phyloP scores from a whole-genome alignment of 1,284 basidiomycete genomes.

The Apiotrichum brassicae region DNA sequence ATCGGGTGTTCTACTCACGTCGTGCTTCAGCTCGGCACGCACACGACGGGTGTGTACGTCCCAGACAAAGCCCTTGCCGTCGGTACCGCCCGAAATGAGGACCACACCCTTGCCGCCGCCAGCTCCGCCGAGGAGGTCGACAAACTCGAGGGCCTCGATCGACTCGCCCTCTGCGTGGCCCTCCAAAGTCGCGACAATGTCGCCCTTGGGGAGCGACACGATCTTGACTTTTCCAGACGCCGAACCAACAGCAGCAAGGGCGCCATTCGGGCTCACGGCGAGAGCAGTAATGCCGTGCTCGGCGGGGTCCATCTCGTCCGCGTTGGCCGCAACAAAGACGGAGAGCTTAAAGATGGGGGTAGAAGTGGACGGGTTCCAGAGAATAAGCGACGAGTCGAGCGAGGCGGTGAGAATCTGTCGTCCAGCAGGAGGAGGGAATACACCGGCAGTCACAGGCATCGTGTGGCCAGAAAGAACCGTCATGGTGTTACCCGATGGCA shows the following conservation, averaged over 20 bases:
- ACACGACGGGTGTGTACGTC: constrained; percentile 78
- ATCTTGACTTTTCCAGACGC: constrained; percentile 75
- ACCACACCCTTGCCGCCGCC: constrained; percentile 57
- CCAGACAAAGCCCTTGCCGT: constrained; percentile 91
- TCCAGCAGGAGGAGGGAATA: constrained; percentile 65
- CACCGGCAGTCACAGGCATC: constrained; percentile 74
- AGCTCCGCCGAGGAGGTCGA: constrained; percentile 62
- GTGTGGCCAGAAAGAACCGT: constrained; percentile 92
- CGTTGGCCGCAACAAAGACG: constrained; percentile 53
- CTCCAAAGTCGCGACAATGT: constrained; percentile 69
- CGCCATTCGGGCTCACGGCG: constrained; percentile 74
- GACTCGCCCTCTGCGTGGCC: constrained; percentile 85
- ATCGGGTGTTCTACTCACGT: constrained; percentile 51
- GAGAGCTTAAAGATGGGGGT: constrained; percentile 60
- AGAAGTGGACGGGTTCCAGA: constrained; percentile 75
- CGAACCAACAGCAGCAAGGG: constrained; percentile 82
- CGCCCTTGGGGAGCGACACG: constrained; percentile 77
- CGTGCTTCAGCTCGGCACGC: constrained; percentile 70
- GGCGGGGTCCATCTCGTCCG: constrained; percentile 46
- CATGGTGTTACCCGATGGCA: constrained; percentile 89
- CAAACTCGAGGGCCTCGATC: constrained; percentile 80
- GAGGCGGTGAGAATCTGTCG: constrained; percentile 84
- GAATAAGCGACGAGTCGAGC: constrained; percentile 73
- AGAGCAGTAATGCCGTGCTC: constrained; percentile 77
- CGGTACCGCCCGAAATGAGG: constrained; percentile 79